Percentiles rank a stretch among this genome's conserved stretches.
Evolutionary conservation across 2,329 filamentous ascomycete genomes (phyloP).

Genomic region (Penicillium digitatum): DNA sequence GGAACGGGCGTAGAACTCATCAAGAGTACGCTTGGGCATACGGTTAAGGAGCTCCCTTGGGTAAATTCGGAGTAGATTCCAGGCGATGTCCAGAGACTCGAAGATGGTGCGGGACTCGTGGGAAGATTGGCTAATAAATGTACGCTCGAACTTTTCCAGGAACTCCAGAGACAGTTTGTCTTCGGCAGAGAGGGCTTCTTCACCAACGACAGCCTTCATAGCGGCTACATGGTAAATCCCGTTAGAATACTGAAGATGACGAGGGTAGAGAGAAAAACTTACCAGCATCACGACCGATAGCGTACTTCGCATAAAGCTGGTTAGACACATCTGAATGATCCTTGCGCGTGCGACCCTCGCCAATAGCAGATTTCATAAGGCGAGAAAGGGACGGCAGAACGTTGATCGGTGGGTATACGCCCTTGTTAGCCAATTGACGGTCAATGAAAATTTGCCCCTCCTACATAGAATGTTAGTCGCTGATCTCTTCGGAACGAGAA

Average conservation of each 20-base stretch:
- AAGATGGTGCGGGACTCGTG: constrained; percentile 91
- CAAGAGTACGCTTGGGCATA: constrained; percentile 76
- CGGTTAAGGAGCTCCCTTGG: constrained; percentile 97
- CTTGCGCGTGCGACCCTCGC: constrained; percentile 91
- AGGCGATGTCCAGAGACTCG: constrained; percentile 92
- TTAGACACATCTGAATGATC: constrained; percentile 99
- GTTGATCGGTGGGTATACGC: constrained; percentile 98
- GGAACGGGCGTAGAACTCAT: constrained; percentile 72
- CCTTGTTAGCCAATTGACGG: constrained; percentile 89
- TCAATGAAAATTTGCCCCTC: constrained; percentile 99
- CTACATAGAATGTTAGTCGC: too few species aligned
- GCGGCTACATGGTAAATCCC: constrained; percentile 47
- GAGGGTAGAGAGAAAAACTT: constrained; percentile 1
- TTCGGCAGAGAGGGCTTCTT: constrained; percentile 90
- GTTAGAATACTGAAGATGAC: too few species aligned
- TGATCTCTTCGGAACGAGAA: too few species aligned
- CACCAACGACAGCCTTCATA: constrained; percentile 99
- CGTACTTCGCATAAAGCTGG: constrained; percentile 99
- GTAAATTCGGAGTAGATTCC: constrained; percentile 94
- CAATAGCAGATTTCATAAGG: constrained; percentile 99
- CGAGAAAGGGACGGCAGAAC: constrained; percentile 95
- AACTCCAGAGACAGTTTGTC: constrained; percentile 98
- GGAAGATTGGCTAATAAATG: constrained; percentile 85
- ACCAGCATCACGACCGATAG: constrained; percentile 90
- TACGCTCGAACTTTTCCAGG: constrained; percentile 95